A percentile compares a stretch with the other conserved stretches of the same genome.
These are phyloP conservation scores for Lipomyces chichibuensis DNA, from an alignment of 805 yeast genomes.

Conservation along the genomic window DNA sequence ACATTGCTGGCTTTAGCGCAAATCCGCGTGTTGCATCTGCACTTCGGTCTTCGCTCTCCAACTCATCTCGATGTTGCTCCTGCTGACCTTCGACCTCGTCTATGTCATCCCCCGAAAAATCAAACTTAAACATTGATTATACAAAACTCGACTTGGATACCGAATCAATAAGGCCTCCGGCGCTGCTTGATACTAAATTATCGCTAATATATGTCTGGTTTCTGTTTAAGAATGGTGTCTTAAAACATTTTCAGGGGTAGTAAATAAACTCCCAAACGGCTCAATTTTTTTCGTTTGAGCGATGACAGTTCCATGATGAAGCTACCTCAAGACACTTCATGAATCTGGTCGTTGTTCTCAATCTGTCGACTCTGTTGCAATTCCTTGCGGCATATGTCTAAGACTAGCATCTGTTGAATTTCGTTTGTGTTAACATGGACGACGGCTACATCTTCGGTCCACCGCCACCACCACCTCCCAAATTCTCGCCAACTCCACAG, in stretches of 20 bases:
- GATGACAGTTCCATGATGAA: not conserved
- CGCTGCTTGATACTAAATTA: not conserved
- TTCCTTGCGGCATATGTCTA: not conserved
- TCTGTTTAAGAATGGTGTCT: not conserved
- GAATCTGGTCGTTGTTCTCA: not conserved
- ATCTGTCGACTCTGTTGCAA: not conserved
- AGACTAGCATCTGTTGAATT: not conserved
- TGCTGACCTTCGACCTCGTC: constrained; percentile 9
- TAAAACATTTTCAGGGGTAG: constrained; percentile 24
- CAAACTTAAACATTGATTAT: constrained; percentile 29
- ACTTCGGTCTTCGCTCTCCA: not conserved
- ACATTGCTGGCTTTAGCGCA: constrained; percentile 3
- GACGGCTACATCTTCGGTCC: constrained; percentile 39
- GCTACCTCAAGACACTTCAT: not conserved
- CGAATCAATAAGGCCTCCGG: not conserved
- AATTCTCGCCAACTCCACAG: not conserved
- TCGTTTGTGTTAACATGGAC: constrained; percentile 9
- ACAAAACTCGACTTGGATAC: not conserved
- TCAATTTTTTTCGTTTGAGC: not conserved
- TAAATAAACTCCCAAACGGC: not conserved
- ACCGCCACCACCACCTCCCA: constrained; percentile 39
- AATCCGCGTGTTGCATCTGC: not conserved
- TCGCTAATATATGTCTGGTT: too few species aligned
- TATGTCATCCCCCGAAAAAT: constrained; percentile 34
- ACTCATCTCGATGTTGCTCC: constrained; percentile 1